Percentiles rank a stretch among this genome's conserved stretches.
These are phyloP conservation scores for Gossypium raimondii DNA, from an alignment of 345 rosid species.

Conservation along the genomic window DNA sequence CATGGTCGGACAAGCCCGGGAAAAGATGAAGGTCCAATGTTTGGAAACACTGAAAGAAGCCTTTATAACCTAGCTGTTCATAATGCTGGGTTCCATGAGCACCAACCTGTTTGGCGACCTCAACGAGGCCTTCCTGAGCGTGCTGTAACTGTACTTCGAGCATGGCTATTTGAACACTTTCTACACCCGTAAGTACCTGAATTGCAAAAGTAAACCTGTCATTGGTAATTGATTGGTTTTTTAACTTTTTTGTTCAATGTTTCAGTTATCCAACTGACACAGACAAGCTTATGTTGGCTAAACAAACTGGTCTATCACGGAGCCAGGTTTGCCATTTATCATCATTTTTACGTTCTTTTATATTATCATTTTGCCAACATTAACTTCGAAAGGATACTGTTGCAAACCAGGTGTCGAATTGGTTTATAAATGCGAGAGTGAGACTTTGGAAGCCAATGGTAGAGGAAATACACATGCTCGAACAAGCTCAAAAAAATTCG, in stretches of 20 bases:
- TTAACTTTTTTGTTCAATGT: constrained; percentile 11
- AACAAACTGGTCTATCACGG: constrained; percentile 85
- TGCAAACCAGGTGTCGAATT: constrained; percentile 63
- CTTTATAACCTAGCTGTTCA: constrained; percentile 36
- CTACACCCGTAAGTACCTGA: constrained; percentile 78
- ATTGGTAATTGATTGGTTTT: neutral
- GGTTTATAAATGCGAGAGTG: constrained; percentile 94
- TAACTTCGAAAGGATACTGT: neutral
- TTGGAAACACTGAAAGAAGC: constrained; percentile 40
- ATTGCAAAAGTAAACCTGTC: neutral
- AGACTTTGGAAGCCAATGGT: constrained; percentile 98
- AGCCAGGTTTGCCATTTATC: constrained; percentile 57
- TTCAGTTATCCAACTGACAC: constrained; percentile 86
- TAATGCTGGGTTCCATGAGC: constrained; percentile 44
- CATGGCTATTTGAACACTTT: constrained; percentile 90
- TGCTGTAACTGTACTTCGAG: constrained; percentile 73
- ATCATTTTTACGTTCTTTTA: constrained; percentile 4
- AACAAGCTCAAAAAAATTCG: constrained; percentile 50
- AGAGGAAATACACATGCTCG: constrained; percentile 82
- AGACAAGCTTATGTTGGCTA: constrained; percentile 85
- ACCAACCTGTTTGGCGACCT: constrained; percentile 87
- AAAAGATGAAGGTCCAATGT: constrained; percentile 45
- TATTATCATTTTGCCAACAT: neutral
- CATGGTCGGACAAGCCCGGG: constrained; percentile 31
- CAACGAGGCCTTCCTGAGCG: constrained; percentile 91